Evolutionary conservation across 2,329 filamentous ascomycete species (phyloP).

Genomic region (Mycosphaerella sp.): DNA sequence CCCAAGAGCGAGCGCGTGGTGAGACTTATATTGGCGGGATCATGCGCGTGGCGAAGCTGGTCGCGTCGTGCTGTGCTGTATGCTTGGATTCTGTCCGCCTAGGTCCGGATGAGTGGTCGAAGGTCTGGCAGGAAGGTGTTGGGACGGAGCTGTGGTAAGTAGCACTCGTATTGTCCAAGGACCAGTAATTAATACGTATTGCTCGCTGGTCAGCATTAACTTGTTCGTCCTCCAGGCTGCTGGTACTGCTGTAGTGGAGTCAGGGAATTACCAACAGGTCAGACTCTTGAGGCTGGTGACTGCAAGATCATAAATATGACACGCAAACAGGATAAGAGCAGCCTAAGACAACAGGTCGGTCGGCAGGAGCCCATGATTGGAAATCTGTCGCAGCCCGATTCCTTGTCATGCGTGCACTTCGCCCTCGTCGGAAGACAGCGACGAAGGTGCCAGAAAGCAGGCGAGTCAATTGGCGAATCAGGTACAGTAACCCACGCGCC

Average conservation of each 20-base stretch:
- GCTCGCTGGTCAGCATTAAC: conserved; percentile 2
- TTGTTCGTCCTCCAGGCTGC: conserved; percentile 8
- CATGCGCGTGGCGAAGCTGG: conserved; percentile 18
- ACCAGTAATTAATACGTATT: not conserved
- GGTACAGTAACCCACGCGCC: conserved; percentile 6
- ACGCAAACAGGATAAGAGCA: conserved; percentile 15
- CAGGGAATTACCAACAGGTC: conserved; percentile 5
- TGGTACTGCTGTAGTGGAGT: conserved; percentile 15
- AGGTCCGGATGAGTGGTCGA: conserved; percentile 13
- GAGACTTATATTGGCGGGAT: conserved; percentile 14
- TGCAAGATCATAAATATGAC: conserved; percentile 14
- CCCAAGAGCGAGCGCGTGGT: conserved; percentile 7
- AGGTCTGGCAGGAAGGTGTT: not conserved
- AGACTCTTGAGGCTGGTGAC: conserved; percentile 19
- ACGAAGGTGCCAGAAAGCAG: conserved; percentile 10
- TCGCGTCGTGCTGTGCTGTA: conserved; percentile 9
- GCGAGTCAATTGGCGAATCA: conserved; percentile 8
- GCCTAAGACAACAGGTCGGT: conserved; percentile 15
- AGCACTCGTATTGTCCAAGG: not conserved
- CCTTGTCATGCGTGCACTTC: conserved; percentile 9
- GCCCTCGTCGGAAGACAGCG: not conserved
- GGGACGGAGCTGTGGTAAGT: conserved; percentile 6
- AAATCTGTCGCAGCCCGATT: conserved; percentile 10
- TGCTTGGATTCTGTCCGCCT: conserved; percentile 18
- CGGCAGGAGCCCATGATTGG: conserved; percentile 7